A percentile compares a stretch with the other conserved stretches of the same genome.
phyloP scores from a whole-genome alignment of 2,329 filamentous ascomycete genomes.

The Stachybotrys chlorohalonatus region DNA sequence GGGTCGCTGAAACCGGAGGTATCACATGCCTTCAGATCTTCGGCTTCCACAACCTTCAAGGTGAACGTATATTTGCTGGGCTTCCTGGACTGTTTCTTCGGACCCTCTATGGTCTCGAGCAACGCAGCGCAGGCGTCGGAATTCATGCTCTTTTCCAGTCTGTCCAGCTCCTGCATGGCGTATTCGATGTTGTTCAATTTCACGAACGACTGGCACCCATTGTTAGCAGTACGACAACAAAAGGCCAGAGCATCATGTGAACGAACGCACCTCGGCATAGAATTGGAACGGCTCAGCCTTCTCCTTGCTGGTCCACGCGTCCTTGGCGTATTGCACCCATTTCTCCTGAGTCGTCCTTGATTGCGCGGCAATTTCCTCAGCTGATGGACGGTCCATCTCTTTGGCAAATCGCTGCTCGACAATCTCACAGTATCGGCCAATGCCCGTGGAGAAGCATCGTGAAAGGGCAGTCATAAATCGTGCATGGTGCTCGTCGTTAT shows the following conservation, averaged over 20 bases:
- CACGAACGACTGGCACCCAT: constrained; percentile 65
- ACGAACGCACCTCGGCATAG: constrained; percentile 65
- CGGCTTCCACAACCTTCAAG: constrained; percentile 95
- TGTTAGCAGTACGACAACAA: constrained; percentile 15
- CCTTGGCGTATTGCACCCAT: constrained; percentile 87
- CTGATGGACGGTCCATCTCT: constrained; percentile 89
- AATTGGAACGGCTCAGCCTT: constrained; percentile 97
- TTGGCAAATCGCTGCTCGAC: constrained; percentile 76
- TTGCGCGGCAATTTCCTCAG: constrained; percentile 72
- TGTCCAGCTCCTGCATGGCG: constrained; percentile 84
- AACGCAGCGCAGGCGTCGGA: constrained; percentile 84
- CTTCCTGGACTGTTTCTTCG: constrained; percentile 53
- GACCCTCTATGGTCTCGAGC: constrained; percentile 64
- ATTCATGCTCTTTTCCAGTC: constrained; percentile 80
- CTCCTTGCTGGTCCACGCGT: constrained; percentile 85
- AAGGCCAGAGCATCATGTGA: not conserved
- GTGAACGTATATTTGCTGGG: constrained; percentile 93
- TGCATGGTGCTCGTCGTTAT: constrained; percentile 85
- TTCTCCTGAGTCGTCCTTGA: constrained; percentile 81
- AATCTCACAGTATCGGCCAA: constrained; percentile 85
- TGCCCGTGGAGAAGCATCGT: constrained; percentile 72
- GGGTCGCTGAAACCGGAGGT: constrained; percentile 90
- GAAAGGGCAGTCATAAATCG: constrained; percentile 94
- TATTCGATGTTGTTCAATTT: constrained; percentile 98
- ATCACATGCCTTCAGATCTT: constrained; percentile 97